Evolutionary conservation across 2,329 filamentous ascomycete genomes (phyloP), one percentile per base, ranked within the genome.

Genomic region (Conoideocrella luteorostrata): DNA sequence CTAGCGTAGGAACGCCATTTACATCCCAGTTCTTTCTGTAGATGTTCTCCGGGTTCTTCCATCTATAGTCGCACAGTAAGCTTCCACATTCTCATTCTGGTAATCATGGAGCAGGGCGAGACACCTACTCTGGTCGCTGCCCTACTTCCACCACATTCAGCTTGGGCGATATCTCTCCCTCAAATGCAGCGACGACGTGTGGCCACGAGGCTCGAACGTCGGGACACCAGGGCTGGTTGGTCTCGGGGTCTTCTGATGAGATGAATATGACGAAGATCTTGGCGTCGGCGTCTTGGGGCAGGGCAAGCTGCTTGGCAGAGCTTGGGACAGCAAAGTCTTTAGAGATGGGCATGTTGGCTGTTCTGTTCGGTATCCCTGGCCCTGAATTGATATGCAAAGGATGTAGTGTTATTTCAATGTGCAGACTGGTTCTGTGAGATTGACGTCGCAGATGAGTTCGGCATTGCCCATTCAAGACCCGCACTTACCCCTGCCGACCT

Each of bases 211-310:
- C 60, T 12, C 61, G 56, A 21, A 67, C 65, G 40, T 67, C 65
- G 1, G 65, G 65, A 20, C 65, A 68, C 65, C 65, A 67, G 4
- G 64, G 55, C 44, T 61, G 51, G 7, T 56, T 55, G 15, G 65
- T 67, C 3, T 47, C 47, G 7, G 62, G 56, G 34, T 66, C 62
- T 26, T 56, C 37, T 24, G 61, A 64, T 3, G 65, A 59, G 26
- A 61, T 54, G 49, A 67, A 67, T n/a, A 60, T 54, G 36, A 67
- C 42, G 49, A 64, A 67, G 3, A 29, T 18, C 20, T 21, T 42
- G 22, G 24, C 34, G 34, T 36, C 33, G 17, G 24, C 29, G 6
- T 24, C 26, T 13, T 34, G 7, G 20, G 34, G 22, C 26, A 45
- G 15, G 12, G 30, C 28, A 17, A 47, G 33, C 21, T 45, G 38